phyloP scores from a whole-genome alignment of 768 basidiomycete species.

The Kwoniella botswanensis region DNA sequence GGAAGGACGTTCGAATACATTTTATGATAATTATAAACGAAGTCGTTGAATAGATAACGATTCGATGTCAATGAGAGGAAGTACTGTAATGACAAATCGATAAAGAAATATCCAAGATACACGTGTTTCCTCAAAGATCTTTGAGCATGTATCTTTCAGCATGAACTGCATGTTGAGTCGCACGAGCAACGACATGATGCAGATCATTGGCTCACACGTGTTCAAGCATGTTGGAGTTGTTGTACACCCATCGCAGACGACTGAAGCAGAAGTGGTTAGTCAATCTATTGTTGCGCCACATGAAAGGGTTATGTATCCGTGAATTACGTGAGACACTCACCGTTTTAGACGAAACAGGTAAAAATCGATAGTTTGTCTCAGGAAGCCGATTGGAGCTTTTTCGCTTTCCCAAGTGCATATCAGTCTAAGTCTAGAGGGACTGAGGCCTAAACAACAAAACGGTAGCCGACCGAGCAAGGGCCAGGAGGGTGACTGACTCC shows the following conservation, averaged over 20 bases:
- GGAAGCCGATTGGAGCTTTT: not conserved
- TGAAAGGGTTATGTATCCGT: not conserved
- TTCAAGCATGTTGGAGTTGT: not conserved
- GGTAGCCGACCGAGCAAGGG: too few species aligned
- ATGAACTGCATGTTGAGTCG: too few species aligned
- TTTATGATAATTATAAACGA: not conserved
- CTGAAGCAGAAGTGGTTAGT: not conserved
- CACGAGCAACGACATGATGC: too few species aligned
- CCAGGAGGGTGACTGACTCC: not conserved
- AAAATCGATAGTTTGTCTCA: not conserved
- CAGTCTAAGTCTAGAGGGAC: too few species aligned
- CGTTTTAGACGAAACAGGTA: not conserved
- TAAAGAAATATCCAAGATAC: not conserved
- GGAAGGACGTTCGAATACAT: not conserved
- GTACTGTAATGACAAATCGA: not conserved
- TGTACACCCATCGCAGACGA: too few species aligned
- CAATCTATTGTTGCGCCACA: not conserved
- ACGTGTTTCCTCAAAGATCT: not conserved
- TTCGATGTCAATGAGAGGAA: not conserved
- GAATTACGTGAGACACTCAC: not conserved
- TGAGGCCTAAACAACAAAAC: too few species aligned
- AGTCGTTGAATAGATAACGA: conserved; percentile 8
- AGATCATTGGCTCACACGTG: not conserved
- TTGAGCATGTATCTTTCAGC: not conserved
- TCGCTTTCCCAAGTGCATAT: too few species aligned